These are phyloP conservation scores for Ramaria sp. DNA, from an alignment of 768 basidiomycete genomes.

Conservation along the genomic window DNA sequence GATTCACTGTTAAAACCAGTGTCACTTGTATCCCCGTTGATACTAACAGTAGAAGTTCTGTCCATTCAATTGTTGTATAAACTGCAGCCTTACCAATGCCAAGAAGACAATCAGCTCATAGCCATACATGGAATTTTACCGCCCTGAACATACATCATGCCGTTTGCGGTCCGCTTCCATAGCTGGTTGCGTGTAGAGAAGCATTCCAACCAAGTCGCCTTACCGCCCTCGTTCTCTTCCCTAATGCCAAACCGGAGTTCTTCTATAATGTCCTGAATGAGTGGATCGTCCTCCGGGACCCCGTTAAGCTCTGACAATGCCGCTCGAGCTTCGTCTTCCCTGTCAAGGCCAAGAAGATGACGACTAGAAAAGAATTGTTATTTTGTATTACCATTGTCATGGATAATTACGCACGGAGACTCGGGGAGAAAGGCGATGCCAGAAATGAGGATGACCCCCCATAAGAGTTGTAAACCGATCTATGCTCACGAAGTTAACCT, in stretches of 20 bases:
- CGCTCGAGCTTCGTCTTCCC: constrained; percentile 39
- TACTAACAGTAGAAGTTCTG: constrained; percentile 70
- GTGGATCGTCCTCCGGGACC: constrained; percentile 42
- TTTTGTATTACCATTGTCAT: too few species aligned
- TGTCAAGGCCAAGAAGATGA: constrained; percentile 52
- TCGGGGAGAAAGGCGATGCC: constrained; percentile 72
- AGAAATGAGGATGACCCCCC: constrained; percentile 55
- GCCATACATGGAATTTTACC: not conserved
- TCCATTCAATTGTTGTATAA: constrained; percentile 71
- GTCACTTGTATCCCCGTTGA: too few species aligned
- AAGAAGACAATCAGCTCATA: not conserved
- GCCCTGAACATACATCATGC: constrained; percentile 44
- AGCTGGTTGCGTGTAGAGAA: constrained; percentile 58
- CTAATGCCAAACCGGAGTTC: constrained; percentile 57
- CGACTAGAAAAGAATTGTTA: constrained; percentile 40
- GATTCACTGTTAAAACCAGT: not conserved
- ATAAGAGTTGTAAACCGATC: constrained; percentile 60
- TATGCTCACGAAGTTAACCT: not conserved
- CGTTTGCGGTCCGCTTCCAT: constrained; percentile 65
- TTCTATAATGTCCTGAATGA: constrained; percentile 49
- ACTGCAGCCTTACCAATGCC: constrained; percentile 33
- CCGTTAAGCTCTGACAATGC: constrained; percentile 61
- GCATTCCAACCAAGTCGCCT: constrained; percentile 70
- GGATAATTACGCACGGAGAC: constrained; percentile 43
- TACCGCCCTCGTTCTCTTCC: constrained; percentile 71